Evolutionary conservation across 805 yeast genomes (phyloP).

Genomic region (Ogataea salicorniae): DNA sequence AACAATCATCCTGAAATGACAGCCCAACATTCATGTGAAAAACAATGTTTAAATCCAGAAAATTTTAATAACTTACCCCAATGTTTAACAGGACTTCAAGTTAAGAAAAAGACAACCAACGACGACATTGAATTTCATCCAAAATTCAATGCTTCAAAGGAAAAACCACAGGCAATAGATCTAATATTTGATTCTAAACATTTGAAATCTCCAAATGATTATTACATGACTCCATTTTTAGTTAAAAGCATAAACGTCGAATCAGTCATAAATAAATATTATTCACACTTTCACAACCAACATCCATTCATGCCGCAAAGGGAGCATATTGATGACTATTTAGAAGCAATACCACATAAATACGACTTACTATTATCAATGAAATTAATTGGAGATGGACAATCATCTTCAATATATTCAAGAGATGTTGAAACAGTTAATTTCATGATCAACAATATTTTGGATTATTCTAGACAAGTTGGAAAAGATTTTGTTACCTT

Average conservation of each 20-base stretch:
- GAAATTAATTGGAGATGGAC: slow-evolving; percentile 48
- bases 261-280: slow-evolving; percentile 29
- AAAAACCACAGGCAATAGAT: slow-evolving; percentile 18
- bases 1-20: slow-evolving; percentile 19
- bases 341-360: slow-evolving; percentile 31
- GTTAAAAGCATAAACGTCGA: slow-evolving; percentile 23
- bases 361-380: slow-evolving; percentile 41
- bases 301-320: slow-evolving; percentile 46
- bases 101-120: not conserved
- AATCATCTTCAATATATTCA: slow-evolving; percentile 31
- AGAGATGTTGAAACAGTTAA: slow-evolving; percentile 37
- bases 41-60: slow-evolving; percentile 25
- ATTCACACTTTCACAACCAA: slow-evolving; percentile 33
- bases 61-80: slow-evolving; percentile 25
- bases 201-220: slow-evolving; percentile 16
- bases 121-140: slow-evolving; percentile 25
- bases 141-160: slow-evolving; percentile 27
- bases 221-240: slow-evolving; percentile 28
- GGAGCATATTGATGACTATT: slow-evolving; percentile 30
- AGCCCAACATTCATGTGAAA: slow-evolving; percentile 18
- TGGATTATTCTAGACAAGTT: slow-evolving; percentile 26
- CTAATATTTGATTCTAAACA: slow-evolving; percentile 20
- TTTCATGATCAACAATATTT: slow-evolving; percentile 31
- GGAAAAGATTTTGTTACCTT: slow-evolving; percentile 40
- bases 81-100: slow-evolving; percentile 19